Evolutionary conservation across 2,329 filamentous ascomycete genomes (phyloP).

Genomic region (Phyllosticta paracitricarpa): DNA sequence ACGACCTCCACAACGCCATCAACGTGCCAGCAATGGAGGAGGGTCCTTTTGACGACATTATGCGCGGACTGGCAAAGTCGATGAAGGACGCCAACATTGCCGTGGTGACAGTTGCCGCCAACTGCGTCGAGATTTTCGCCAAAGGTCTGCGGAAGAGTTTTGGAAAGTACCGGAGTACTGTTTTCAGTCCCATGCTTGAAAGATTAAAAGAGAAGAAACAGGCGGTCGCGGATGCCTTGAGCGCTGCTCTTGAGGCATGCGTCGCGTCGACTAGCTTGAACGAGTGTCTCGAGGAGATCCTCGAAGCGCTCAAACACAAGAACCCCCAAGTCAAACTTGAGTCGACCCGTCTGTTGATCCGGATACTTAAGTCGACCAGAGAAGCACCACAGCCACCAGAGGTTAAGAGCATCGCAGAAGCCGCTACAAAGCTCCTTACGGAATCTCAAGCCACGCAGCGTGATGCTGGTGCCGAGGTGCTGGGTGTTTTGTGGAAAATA

Average conservation of each 20-base stretch:
- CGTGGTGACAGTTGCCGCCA: conserved; percentile 85
- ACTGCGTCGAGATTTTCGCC: conserved; percentile 81
- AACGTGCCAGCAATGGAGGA: conserved; percentile 91
- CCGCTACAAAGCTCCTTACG: conserved; percentile 76
- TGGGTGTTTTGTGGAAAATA: conserved; percentile 97
- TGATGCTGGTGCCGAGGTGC: conserved; percentile 79
- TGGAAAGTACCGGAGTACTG: conserved; percentile 64
- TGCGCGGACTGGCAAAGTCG: conserved; percentile 75
- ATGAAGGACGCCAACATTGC: conserved; percentile 99
- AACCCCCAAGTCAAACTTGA: conserved; percentile 97
- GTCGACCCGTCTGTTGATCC: conserved; percentile 84
- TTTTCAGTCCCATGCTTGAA: conserved; percentile 88
- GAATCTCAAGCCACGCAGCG: conserved; percentile 80
- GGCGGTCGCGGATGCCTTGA: conserved; percentile 76
- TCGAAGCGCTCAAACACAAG: conserved; percentile 80
- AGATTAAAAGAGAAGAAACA: conserved; percentile 96
- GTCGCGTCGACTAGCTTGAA: conserved; percentile 58
- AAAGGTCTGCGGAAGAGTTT: conserved; percentile 75
- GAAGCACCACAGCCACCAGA: conserved; percentile 79
- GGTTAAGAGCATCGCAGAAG: conserved; percentile 75
- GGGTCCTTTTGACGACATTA: conserved; percentile 74
- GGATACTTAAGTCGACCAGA: conserved; percentile 72
- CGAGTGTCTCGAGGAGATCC: conserved; percentile 85
- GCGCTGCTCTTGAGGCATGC: conserved; percentile 67
- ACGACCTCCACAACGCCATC: conserved; percentile 63